Conservation (phyloP, 2,329 filamentous ascomycete genomes). For the Ophiobolus disseminans region DNA sequence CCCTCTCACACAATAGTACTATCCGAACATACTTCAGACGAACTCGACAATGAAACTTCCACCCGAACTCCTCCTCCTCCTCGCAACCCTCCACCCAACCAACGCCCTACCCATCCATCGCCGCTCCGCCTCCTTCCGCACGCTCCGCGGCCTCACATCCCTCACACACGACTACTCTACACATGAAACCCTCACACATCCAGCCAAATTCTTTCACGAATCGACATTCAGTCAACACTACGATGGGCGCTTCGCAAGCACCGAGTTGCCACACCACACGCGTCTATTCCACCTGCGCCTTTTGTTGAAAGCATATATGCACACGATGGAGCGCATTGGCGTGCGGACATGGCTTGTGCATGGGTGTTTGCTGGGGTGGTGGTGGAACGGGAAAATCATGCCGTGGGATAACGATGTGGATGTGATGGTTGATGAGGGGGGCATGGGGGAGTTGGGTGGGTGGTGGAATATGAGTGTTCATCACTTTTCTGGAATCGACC, state of each 20-base stretch:
- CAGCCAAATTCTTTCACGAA: conserved; percentile 47
- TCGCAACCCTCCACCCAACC: background rate
- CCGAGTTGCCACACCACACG: conserved; percentile 55
- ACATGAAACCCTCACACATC: conserved; percentile 18
- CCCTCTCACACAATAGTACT: background rate
- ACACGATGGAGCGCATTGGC: conserved; percentile 63
- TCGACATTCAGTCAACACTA: conserved; percentile 61
- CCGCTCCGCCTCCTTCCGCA: conserved; percentile 13
- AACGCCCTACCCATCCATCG: conserved; percentile 2
- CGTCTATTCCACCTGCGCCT: conserved; percentile 57
- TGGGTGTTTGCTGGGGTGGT: conserved; percentile 67
- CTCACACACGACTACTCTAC: conserved; percentile 27
- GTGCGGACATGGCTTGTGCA: conserved; percentile 71
- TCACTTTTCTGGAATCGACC: conserved; percentile 25
- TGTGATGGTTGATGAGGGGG: conserved; percentile 63
- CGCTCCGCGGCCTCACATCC: conserved; percentile 25
- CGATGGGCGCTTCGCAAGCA: conserved; percentile 62
- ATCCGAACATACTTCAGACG: background rate
- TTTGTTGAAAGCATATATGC: conserved; percentile 63
- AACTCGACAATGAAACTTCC: conserved; percentile 5
- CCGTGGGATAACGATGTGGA: conserved; percentile 69
- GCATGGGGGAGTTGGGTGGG: conserved; percentile 62
- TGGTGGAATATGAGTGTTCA: conserved; percentile 71
- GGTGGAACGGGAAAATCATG: conserved; percentile 67
- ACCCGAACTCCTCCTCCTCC: conserved; percentile 8